A percentile compares a stretch with the other conserved stretches of the same genome.
Evolutionary conservation across 345 rosid genomes (phyloP).

Genomic region (Eucalyptus erythrocorys): DNA sequence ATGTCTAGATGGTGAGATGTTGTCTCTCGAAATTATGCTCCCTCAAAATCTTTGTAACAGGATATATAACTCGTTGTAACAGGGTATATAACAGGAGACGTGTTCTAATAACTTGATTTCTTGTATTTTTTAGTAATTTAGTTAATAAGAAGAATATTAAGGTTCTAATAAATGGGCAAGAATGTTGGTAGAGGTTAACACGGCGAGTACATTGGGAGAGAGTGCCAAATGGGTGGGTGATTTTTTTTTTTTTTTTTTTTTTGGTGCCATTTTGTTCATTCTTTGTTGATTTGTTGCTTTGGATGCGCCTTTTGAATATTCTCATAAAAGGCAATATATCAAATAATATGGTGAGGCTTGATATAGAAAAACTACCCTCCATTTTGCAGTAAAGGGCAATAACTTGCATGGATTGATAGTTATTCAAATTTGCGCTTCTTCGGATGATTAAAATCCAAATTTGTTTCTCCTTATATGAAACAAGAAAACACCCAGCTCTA

Average conservation of each 20-base stretch:
- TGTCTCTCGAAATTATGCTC: not conserved
- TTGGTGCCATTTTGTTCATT: not conserved
- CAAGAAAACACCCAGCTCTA: not conserved
- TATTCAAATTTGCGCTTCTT: not conserved
- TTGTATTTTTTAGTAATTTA: not conserved
- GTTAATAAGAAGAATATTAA: not conserved
- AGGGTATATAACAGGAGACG: not conserved
- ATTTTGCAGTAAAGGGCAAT: no score
- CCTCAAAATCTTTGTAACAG: not conserved
- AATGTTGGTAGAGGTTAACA: not conserved
- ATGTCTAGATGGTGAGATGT: not conserved
- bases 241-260: no score
- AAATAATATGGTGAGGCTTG: not conserved
- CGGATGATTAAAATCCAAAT: not conserved
- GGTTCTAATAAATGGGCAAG: not conserved
- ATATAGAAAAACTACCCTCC: not conserved
- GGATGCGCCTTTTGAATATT: not conserved
- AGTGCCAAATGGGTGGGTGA: not conserved
- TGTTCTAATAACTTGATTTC: not conserved
- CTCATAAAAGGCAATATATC: not conserved
- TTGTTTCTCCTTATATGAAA: not conserved
- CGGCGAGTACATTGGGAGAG: not conserved
- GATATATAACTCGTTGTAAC: not conserved
- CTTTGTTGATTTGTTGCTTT: not conserved
- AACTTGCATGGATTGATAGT: not conserved